Evolutionary conservation across 2,329 filamentous ascomycete species (phyloP).

Genomic region (Byssochlamys sp.): DNA sequence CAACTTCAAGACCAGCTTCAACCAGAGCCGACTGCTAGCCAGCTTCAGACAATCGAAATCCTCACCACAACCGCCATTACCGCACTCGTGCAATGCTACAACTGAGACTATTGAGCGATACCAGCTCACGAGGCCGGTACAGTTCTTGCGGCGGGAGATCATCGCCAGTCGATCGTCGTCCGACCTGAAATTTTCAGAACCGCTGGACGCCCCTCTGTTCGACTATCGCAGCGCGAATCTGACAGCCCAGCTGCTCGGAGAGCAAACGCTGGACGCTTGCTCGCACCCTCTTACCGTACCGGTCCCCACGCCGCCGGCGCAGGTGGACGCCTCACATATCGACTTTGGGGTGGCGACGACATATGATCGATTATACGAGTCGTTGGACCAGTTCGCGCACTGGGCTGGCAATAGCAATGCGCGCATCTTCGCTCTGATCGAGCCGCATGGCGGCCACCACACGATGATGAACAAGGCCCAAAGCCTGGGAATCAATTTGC

Average conservation of each 20-base stretch:
- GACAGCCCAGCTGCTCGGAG: background rate
- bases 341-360: slow-evolving; percentile 51
- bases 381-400: slow-evolving; percentile 44
- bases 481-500: slow-evolving; percentile 35
- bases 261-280: slow-evolving; percentile 21
- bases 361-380: slow-evolving; percentile 41
- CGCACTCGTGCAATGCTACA: background rate
- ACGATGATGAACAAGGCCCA: slow-evolving; percentile 27
- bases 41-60: background rate
- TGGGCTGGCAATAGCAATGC: slow-evolving; percentile 47
- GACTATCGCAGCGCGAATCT: background rate
- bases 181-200: slow-evolving; percentile 1
- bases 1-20: background rate
- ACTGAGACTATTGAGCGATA: background rate
- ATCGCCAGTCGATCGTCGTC: slow-evolving; percentile 2
- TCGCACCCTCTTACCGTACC: slow-evolving; percentile 38
- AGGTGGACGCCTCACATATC: slow-evolving; percentile 41
- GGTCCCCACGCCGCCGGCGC: slow-evolving; percentile 37
- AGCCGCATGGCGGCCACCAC: slow-evolving; percentile 26
- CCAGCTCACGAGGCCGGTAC: background rate
- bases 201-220: slow-evolving; percentile 5
- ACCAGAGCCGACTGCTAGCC: background rate
- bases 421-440: slow-evolving; percentile 45
- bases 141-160: background rate
- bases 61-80: background rate